Evolutionary conservation across 768 basidiomycete species (phyloP).

Genomic region (Mycena galopus): DNA sequence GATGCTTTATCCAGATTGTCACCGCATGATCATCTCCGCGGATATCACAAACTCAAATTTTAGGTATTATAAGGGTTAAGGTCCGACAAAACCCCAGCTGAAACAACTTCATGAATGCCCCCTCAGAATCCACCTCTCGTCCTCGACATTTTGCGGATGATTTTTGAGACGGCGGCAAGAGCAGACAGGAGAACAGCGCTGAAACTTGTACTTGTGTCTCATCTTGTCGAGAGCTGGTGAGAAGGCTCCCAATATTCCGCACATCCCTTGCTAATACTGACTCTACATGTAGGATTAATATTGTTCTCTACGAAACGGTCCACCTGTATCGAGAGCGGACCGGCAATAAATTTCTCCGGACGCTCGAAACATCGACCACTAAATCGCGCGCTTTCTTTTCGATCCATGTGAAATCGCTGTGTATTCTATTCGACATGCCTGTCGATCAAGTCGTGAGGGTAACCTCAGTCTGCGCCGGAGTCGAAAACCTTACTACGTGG

Average conservation of each 20-base stretch:
- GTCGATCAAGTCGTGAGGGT: conserved; percentile 47
- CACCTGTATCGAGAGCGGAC: conserved; percentile 49
- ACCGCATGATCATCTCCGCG: conserved; percentile 19
- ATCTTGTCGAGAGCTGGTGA: conserved; percentile 50
- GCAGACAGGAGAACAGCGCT: conserved; percentile 48
- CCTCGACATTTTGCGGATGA: conserved; percentile 52
- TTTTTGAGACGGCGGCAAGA: conserved; percentile 51
- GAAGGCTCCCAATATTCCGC: conserved; percentile 3
- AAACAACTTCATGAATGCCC: conserved; percentile 27
- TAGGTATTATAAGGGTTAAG: conserved; percentile 7
- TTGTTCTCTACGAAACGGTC: conserved; percentile 51
- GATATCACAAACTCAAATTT: conserved; percentile 9
- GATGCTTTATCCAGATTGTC: neutral
- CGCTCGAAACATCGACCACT: conserved; percentile 50
- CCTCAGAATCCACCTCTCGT: conserved; percentile 40
- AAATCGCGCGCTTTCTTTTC: conserved; percentile 51
- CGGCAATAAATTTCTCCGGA: conserved; percentile 52
- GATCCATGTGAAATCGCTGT: conserved; percentile 51
- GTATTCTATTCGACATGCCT: conserved; percentile 52
- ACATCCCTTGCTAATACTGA: neutral
- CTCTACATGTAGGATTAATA: conserved; percentile 52
- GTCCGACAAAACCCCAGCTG: neutral
- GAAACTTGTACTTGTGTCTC: conserved; percentile 48
- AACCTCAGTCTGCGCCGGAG: conserved; percentile 50
- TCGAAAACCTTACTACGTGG: conserved; percentile 54